These are phyloP conservation scores for Anaeromyces robustus DNA, from an alignment of 192 early-diverging fungal species.

Conservation along the genomic window DNA sequence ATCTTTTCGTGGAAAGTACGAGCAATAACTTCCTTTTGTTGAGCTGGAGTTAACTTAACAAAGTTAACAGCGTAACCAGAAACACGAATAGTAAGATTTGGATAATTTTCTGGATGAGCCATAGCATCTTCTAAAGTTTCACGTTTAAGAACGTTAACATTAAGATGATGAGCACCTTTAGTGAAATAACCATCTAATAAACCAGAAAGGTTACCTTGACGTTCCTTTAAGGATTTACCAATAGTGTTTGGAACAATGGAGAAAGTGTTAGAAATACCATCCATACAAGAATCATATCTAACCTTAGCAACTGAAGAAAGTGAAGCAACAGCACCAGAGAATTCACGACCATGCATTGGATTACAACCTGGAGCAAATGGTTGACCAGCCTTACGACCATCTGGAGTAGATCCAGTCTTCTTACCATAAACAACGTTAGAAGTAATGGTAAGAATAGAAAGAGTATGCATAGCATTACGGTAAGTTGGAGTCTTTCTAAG, in stretches of 20 bases:
- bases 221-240: neutral
- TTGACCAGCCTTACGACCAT: no score
- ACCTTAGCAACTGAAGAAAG: conserved; percentile 13
- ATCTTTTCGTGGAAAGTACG: neutral
- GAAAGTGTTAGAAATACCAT: no score
- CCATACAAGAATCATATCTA: conserved; percentile 5
- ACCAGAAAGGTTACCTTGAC: conserved; percentile 11
- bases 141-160: neutral
- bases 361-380: no score
- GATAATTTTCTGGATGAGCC: conserved; percentile 11
- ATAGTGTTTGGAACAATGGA: no score
- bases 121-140: conserved; percentile 9
- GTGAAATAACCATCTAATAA: neutral
- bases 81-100: conserved; percentile 9
- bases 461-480: conserved; percentile 10
- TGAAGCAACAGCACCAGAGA: conserved; percentile 6
- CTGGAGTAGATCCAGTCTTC: no score
- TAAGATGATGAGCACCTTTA: no score
- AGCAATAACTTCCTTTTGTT: conserved; percentile 9
- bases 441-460: no score
- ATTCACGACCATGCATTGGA: no score
- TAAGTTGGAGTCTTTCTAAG: conserved; percentile 10
- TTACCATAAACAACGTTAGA: no score
- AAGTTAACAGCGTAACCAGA: conserved; percentile 10
- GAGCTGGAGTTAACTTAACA: conserved; percentile 6